Percentiles rank a stretch among this genome's conserved stretches.
These are phyloP conservation scores for Cicer cuneatum DNA, from an alignment of 306 rosid species.

Conservation along the genomic window DNA sequence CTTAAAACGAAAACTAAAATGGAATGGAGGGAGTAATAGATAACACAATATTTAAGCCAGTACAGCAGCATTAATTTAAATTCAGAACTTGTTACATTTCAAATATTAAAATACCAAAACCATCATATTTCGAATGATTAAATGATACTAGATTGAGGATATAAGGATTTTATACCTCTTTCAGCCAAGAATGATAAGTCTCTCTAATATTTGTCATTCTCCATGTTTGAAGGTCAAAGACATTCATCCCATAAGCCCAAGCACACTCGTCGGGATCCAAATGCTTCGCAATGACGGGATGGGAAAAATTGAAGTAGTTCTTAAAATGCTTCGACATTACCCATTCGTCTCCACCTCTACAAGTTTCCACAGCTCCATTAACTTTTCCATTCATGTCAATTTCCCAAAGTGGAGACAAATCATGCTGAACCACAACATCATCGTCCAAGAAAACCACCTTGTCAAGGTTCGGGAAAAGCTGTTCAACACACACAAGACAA, in stretches of 20 bases:
- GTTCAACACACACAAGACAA: conserved; percentile 46
- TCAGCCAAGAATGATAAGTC: conserved; percentile 91
- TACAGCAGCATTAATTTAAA: conserved; percentile 16
- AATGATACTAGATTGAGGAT: conserved; percentile 10
- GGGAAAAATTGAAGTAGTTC: conserved; percentile 96
- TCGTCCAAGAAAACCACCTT: conserved; percentile 97
- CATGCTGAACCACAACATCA: conserved; percentile 91
- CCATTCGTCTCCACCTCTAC: conserved; percentile 96
- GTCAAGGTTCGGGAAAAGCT: conserved; percentile 94
- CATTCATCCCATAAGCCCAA: conserved; percentile 99
- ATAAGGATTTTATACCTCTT: conserved; percentile 67
- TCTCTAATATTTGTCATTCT: conserved; percentile 79
- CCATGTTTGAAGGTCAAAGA: conserved; percentile 89
- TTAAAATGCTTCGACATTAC: conserved; percentile 94
- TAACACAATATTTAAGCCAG: not conserved
- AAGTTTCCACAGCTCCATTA: conserved; percentile 98
- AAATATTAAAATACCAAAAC: conserved; percentile 7
- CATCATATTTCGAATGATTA: not conserved
- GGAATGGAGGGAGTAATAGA: not conserved
- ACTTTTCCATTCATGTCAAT: conserved; percentile 92
- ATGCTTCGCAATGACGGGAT: conserved; percentile 69
- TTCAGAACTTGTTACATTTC: conserved; percentile 3
- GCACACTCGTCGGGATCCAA: conserved; percentile 97
- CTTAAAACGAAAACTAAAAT: too few species aligned
- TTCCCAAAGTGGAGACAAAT: conserved; percentile 91